These are phyloP conservation scores for Phylloporus sp. DNA, from an alignment of 768 basidiomycete genomes.

Conservation along the genomic window DNA sequence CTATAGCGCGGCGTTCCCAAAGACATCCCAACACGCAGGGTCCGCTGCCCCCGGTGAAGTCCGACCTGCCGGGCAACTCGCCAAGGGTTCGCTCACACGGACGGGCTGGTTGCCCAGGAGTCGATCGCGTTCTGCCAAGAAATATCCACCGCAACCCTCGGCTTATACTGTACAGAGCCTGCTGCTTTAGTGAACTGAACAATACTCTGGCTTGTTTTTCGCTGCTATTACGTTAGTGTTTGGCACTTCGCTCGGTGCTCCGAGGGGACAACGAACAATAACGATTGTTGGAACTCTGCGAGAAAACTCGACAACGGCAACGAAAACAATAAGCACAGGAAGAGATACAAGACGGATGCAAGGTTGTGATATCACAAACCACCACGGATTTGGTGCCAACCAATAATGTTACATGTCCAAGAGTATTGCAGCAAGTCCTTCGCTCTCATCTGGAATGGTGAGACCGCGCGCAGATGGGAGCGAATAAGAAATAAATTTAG, in stretches of 20 bases:
- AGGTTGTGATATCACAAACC: conserved; percentile 10
- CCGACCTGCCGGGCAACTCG: conserved; percentile 48
- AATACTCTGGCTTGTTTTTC: background rate
- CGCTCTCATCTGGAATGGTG: conserved; percentile 9
- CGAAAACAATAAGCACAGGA: conserved; percentile 12
- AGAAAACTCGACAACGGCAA: conserved; percentile 8
- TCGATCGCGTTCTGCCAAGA: conserved; percentile 11
- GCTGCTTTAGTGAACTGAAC: conserved; percentile 16
- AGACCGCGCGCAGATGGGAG: conserved; percentile 8
- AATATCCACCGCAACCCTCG: conserved; percentile 7
- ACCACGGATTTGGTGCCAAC: conserved; percentile 14
- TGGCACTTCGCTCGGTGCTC: background rate
- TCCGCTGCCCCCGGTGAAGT: conserved; percentile 55
- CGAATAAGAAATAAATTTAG: conserved; percentile 24
- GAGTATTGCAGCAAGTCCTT: conserved; percentile 16
- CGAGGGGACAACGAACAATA: conserved; percentile 6
- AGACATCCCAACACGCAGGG: conserved; percentile 40
- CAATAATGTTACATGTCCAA: conserved; percentile 26
- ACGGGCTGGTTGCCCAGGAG: conserved; percentile 22
- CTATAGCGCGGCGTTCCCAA: conserved; percentile 22
- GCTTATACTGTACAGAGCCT: conserved; percentile 20
- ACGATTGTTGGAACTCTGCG: conserved; percentile 1
- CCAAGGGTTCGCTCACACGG: conserved; percentile 47
- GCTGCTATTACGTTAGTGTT: conserved; percentile 7
- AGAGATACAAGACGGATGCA: conserved; percentile 11